Percentiles rank a stretch among this genome's conserved stretches.
These are phyloP conservation scores for Porphyra umbilicalis DNA, from an alignment of 31 red algal species.

Conservation along the genomic window DNA sequence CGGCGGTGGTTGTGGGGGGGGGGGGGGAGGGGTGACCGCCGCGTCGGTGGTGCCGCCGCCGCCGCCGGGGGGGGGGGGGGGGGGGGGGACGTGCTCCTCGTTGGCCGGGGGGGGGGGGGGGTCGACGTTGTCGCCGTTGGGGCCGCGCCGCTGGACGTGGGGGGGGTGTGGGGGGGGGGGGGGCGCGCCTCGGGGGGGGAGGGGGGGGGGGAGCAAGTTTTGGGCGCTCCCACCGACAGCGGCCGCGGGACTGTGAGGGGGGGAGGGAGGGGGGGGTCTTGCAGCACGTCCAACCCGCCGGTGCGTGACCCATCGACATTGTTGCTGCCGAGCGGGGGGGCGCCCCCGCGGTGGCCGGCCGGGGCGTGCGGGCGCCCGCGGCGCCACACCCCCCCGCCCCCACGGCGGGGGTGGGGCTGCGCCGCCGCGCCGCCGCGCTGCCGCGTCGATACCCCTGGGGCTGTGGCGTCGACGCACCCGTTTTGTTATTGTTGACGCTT, in stretches of 20 bases:
- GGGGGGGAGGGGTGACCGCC: not conserved
- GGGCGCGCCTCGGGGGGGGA: not conserved
- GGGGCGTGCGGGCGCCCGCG: too few relatives aligned
- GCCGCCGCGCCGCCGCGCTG: too few relatives aligned
- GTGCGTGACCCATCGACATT: too few relatives aligned
- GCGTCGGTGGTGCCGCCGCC: not conserved
- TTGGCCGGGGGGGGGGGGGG: not conserved
- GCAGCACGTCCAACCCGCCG: too few relatives aligned
- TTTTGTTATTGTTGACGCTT: too few relatives aligned
- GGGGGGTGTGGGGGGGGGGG: not conserved
- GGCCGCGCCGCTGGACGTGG: not conserved
- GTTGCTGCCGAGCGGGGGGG: not conserved
- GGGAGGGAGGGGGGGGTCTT: too few relatives aligned
- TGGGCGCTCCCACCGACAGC: not conserved
- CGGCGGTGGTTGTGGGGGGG: not conserved
- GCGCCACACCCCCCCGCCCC: too few relatives aligned
- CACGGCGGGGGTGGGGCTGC: too few relatives aligned
- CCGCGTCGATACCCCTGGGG: not conserved
- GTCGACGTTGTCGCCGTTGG: not conserved
- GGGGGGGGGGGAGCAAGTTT: not conserved
- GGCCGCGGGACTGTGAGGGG: not conserved
- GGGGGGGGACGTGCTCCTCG: not conserved
- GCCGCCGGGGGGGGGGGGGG: not conserved
- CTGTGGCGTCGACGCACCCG: too few relatives aligned
- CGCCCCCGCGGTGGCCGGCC: too few relatives aligned